phyloP scores from a whole-genome alignment of 2,329 filamentous ascomycete genomes.

The Fusarium albidum region DNA sequence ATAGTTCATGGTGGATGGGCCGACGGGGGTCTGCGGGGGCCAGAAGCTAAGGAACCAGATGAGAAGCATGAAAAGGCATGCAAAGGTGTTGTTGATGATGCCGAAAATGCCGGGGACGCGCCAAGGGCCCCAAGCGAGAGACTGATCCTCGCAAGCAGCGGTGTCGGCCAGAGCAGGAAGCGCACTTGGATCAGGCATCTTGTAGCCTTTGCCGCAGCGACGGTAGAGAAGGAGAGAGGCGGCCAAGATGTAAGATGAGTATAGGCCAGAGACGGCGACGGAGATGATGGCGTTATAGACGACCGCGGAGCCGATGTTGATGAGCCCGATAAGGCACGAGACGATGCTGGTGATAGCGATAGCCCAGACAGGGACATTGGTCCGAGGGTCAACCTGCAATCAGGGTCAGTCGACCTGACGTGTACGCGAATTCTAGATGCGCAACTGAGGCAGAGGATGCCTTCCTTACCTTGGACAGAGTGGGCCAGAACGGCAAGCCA shows the following conservation, averaged over 20 bases:
- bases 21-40: constrained; percentile 44
- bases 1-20: constrained; percentile 53
- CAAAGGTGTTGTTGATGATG: constrained; percentile 61
- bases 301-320: constrained; percentile 34
- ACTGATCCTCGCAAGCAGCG: constrained; percentile 21
- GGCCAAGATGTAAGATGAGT: constrained; percentile 34
- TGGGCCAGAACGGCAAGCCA: constrained; percentile 31
- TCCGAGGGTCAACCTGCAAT: constrained; percentile 28
- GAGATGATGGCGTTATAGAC: constrained; percentile 38
- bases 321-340: constrained; percentile 33
- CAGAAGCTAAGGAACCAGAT: constrained; percentile 64
- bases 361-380: constrained; percentile 35
- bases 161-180: constrained; percentile 28
- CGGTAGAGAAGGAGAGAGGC: constrained; percentile 35
- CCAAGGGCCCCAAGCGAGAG: constrained; percentile 61
- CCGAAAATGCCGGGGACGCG: constrained; percentile 59
- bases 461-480: constrained; percentile 24
- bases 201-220: constrained; percentile 32
- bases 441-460: too few relatives aligned
- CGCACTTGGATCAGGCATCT: constrained; percentile 31
- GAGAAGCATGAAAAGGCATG: constrained; percentile 60
- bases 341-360: constrained; percentile 29
- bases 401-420: not conserved
- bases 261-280: constrained; percentile 31
- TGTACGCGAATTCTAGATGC: rapidly evolving